phyloP scores from a whole-genome alignment of 495 filamentous ascomycete species.

The Bacidia rubella region DNA sequence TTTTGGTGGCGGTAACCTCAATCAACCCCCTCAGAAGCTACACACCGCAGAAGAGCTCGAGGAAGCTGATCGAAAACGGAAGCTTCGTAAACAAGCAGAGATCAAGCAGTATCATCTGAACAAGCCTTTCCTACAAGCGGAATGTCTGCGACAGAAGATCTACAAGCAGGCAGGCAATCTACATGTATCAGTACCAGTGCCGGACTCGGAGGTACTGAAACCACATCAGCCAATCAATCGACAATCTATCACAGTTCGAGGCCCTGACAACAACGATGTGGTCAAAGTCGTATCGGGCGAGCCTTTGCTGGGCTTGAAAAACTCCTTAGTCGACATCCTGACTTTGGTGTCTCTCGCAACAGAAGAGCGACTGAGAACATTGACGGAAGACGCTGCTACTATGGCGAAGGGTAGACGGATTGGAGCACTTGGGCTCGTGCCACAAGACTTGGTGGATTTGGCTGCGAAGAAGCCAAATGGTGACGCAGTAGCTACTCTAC shows the following conservation, averaged over 20 bases:
- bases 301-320: slow-evolving; percentile 48
- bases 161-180: slow-evolving; percentile 30
- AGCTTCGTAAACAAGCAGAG: slow-evolving; percentile 34
- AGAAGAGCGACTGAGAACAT: slow-evolving; percentile 51
- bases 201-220: slow-evolving; percentile 40
- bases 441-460: slow-evolving; percentile 54
- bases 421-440: slow-evolving; percentile 59
- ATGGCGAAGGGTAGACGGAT: slow-evolving; percentile 51
- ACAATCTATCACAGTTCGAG: slow-evolving; percentile 8
- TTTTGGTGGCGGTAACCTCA: slow-evolving; percentile 46
- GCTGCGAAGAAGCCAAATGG: slow-evolving; percentile 31
- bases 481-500: slow-evolving; percentile 19
- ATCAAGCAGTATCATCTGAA: slow-evolving; percentile 40
- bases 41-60: slow-evolving; percentile 31
- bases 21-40: slow-evolving; percentile 32
- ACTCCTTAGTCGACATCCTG: slow-evolving; percentile 58
- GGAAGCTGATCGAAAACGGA: slow-evolving; percentile 37
- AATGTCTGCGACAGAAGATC: slow-evolving; percentile 33
- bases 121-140: slow-evolving; percentile 43
- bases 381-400: slow-evolving; percentile 56
- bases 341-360: slow-evolving; percentile 62
- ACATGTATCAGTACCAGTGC: slow-evolving; percentile 45
- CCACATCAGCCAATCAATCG: slow-evolving; percentile 30
- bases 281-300: slow-evolving; percentile 44
- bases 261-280: slow-evolving; percentile 29